Conservation (phyloP, 2,329 filamentous ascomycete species). For the Esteya vermicola region DNA sequence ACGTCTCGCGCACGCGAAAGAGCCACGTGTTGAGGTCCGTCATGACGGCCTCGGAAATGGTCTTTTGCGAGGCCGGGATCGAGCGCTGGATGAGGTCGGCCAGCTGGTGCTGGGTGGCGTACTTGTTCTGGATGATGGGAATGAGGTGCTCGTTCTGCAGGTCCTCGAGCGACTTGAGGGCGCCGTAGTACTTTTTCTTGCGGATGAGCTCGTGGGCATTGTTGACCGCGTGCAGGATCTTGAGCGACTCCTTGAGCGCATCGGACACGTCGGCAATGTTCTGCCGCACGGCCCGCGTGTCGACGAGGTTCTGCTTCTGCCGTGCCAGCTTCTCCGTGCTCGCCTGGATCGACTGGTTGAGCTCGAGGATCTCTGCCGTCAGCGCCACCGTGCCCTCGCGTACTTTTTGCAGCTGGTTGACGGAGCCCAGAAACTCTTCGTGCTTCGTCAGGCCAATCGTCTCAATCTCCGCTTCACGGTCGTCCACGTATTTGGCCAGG, state of each 20-base stretch:
- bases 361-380: slow-evolving; percentile 77
- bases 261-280: slow-evolving; percentile 90
- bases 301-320: slow-evolving; percentile 87
- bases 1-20: slow-evolving; percentile 86
- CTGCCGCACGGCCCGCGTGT: slow-evolving; percentile 80
- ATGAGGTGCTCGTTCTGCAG: slow-evolving; percentile 87
- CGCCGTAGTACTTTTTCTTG: slow-evolving; percentile 92
- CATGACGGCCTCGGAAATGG: slow-evolving; percentile 95
- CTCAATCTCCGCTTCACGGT: slow-evolving; percentile 85
- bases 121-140: slow-evolving; percentile 59
- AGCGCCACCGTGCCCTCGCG: slow-evolving; percentile 80
- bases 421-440: slow-evolving; percentile 87
- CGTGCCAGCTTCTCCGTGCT: slow-evolving; percentile 89
- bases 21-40: slow-evolving; percentile 94
- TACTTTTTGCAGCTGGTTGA: slow-evolving; percentile 85
- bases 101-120: slow-evolving; percentile 86
- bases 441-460: slow-evolving; percentile 89
- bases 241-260: slow-evolving; percentile 79
- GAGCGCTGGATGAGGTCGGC: slow-evolving; percentile 94
- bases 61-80: slow-evolving; percentile 79
- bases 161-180: slow-evolving; percentile 85
- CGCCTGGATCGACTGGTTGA: slow-evolving; percentile 88
- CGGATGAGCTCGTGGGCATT: slow-evolving; percentile 82
- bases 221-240: slow-evolving; percentile 84
- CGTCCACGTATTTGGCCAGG: slow-evolving; percentile 66